Conservation (phyloP, 225 moss, liverwort and hornwort species). For the Pleurozium schreberi region DNA sequence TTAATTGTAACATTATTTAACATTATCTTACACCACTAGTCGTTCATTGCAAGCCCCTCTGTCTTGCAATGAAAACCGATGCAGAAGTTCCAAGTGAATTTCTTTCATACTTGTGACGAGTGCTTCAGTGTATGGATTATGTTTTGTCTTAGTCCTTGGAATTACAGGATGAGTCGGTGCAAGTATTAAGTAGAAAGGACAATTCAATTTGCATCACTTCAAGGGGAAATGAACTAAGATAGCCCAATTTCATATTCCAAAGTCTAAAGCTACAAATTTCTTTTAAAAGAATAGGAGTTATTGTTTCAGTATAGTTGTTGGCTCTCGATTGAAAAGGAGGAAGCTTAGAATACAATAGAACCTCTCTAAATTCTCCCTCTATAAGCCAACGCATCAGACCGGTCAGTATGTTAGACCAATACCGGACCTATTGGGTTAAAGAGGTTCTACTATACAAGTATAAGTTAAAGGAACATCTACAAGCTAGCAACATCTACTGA, state of each 20-base stretch:
- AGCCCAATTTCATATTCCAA: background rate
- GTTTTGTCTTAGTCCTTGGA: background rate
- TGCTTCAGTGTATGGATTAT: background rate
- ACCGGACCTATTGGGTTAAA: too few relatives aligned
- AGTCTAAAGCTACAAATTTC: background rate
- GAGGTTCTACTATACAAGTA: too few relatives aligned
- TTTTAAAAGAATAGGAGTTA: background rate
- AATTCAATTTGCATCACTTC: background rate
- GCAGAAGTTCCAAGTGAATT: background rate
- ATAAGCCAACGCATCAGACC: too few relatives aligned
- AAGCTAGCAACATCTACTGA: background rate
- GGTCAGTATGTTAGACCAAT: too few relatives aligned
- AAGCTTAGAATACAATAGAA: too few relatives aligned
- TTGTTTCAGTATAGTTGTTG: background rate
- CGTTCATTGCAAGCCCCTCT: background rate
- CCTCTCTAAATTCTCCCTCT: too few relatives aligned
- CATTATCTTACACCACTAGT: background rate
- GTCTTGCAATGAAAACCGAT: background rate
- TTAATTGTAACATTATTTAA: background rate
- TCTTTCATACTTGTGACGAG: background rate
- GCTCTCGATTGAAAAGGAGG: too few relatives aligned
- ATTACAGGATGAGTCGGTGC: background rate
- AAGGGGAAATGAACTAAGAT: background rate
- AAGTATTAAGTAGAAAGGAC: background rate
- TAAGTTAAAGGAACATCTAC: too few relatives aligned